Evolutionary conservation across 768 basidiomycete species (phyloP), one percentile per base, ranked within the genome.

Genomic region (Boletus rubroflammeus): DNA sequence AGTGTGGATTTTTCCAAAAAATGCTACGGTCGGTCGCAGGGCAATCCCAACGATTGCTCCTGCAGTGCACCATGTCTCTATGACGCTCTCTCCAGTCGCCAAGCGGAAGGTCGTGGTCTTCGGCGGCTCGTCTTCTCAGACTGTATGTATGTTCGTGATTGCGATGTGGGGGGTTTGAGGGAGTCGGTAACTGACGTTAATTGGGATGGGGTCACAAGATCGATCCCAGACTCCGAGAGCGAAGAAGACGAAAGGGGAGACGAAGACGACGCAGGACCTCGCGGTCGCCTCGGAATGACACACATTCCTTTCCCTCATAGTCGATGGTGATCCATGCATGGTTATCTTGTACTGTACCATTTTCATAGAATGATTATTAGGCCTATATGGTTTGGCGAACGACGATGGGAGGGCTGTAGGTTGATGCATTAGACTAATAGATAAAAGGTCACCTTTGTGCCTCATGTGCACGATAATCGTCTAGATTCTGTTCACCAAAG

Each of bases 161-260:
- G 40, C 15, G 53, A 53, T 9, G 49, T 58, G 10, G 46, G 35
- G 25, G 32, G 3, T 1, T 40, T 65, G 39, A 50, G 32, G 40
- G 41, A 21, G 14, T 52, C 34, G 9, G 62, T 60, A 28, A 19
- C 31, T 39, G 44, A 60, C 11, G 52, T 66, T 36, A 9, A 51
- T 17, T 68, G 64, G 65, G 62, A 68, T 35, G 48, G 54, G 19
- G 7, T 57, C 38, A 50, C 40, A 25, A 52, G 47, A 40, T 32
- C 29, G 15, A 29, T 17, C 3, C 39, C 44, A 28, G 41, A 29
- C 5, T 29, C 29, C 4, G 56, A 42, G 40, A 53, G 40, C 10
- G 51, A 47, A 17, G 53, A 53, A 6, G 47, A 31, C 1, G 51
- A 39, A 2, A 42, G 2, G 10, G 53, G 48, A 7, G 43, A 61